Percentiles rank a stretch among this genome's conserved stretches.
Conservation (phyloP, 129 eudicot genomes). For the Lactuca saligna region DNA sequence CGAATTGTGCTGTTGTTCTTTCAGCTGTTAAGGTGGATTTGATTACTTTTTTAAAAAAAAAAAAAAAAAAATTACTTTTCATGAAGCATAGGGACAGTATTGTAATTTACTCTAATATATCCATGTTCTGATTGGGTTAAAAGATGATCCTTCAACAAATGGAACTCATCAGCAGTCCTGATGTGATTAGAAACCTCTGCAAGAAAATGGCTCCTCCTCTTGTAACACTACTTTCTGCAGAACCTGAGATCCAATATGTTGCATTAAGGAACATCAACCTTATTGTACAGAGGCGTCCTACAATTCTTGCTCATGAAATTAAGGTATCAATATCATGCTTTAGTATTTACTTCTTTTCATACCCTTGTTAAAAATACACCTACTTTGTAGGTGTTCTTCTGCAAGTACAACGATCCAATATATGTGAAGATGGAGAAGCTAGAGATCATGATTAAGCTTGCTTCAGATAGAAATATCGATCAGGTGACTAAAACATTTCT, state of each 20-base stretch:
- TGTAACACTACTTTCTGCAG: conserved; percentile 96
- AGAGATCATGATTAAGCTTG: conserved; percentile 98
- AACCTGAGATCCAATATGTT: conserved; percentile 99
- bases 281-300: conserved; percentile 93
- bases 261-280: conserved; percentile 93
- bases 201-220: conserved; percentile 99
- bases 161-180: conserved; percentile 96
- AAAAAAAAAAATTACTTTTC: not conserved
- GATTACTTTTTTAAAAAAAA: conserved; percentile 6
- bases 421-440: conserved; percentile 99
- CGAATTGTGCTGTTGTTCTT: conserved; percentile 98
- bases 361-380: conserved; percentile 2
- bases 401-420: conserved; percentile 99
- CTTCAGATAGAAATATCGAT: conserved; percentile 95
- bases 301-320: conserved; percentile 99
- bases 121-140: conserved; percentile 15
- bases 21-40: conserved; percentile 90
- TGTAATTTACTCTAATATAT: not conserved
- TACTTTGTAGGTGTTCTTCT: conserved; percentile 79
- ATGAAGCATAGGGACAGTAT: too few relatives aligned
- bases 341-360: conserved; percentile 8
- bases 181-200: conserved; percentile 95
- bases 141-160: conserved; percentile 99
- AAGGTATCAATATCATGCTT: conserved; percentile 63
- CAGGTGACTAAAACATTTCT: conserved; percentile 48